These are phyloP conservation scores for Juncus effusus DNA, from an alignment of 176 grass and related monocot species.

Conservation along the genomic window DNA sequence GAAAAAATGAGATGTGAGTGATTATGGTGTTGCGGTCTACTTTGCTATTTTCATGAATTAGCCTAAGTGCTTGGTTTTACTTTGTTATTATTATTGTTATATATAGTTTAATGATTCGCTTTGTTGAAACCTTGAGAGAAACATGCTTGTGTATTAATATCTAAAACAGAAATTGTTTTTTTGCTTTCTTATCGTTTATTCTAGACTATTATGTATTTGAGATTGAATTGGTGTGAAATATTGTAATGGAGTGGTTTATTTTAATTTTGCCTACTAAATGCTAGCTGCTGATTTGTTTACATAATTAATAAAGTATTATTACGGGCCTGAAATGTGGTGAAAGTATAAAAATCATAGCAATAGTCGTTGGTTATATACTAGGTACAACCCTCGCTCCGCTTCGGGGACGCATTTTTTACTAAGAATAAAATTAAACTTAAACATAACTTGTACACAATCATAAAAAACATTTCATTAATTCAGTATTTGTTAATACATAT, in stretches of 20 bases:
- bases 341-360: too few species aligned
- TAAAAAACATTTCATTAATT: too few species aligned
- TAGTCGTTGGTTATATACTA: too few species aligned
- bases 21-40: neutral
- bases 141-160: conserved; percentile 28
- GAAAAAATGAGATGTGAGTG: conserved; percentile 15
- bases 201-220: conserved; percentile 8
- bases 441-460: too few species aligned
- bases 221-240: conserved; percentile 5
- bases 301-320: too few species aligned
- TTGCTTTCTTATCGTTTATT: neutral
- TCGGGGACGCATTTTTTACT: too few species aligned
- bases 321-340: too few species aligned
- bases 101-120: conserved; percentile 17
- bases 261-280: neutral
- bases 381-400: too few species aligned
- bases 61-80: neutral
- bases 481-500: too few species aligned
- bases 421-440: too few species aligned
- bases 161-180: conserved; percentile 4
- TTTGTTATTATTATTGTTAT: conserved; percentile 11
- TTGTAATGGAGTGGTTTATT: conserved; percentile 5
- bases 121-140: conserved; percentile 16
- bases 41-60: conserved; percentile 6
- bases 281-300: too few species aligned